Percentiles rank a stretch among this genome's conserved stretches.
phyloP scores from a whole-genome alignment of 192 early-diverging fungal species.

The Fimicolochytrium jonesii region DNA sequence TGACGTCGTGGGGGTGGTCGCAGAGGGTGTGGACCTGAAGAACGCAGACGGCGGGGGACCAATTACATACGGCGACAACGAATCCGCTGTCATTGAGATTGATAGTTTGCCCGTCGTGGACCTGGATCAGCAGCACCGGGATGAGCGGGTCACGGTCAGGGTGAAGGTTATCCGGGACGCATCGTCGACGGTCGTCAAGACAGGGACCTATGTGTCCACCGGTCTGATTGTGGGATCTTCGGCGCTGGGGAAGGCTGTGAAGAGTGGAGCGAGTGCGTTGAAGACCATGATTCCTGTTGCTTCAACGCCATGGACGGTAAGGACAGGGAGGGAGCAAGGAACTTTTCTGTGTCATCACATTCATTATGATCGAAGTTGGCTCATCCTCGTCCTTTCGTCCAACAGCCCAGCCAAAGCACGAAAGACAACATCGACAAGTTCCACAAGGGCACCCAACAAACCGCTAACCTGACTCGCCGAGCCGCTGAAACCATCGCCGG shows the following conservation, averaged over 20 bases:
- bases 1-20: slow-evolving; percentile 27
- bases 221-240: slow-evolving; percentile 17
- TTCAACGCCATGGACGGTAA: slow-evolving; percentile 9
- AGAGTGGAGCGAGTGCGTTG: not conserved
- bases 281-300: slow-evolving; percentile 20
- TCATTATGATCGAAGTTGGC: too few relatives aligned
- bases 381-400: too few relatives aligned
- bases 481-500: slow-evolving; percentile 17
- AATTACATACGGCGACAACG: not conserved
- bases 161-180: slow-evolving; percentile 7
- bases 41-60: not conserved
- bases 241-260: slow-evolving; percentile 6
- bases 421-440: slow-evolving; percentile 23
- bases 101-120: not conserved
- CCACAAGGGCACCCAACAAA: not conserved
- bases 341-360: too few relatives aligned
- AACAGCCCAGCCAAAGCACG: not conserved
- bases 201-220: slow-evolving; percentile 21
- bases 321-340: too few relatives aligned
- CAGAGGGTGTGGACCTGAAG: slow-evolving; percentile 17
- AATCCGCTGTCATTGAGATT: slow-evolving; percentile 15
- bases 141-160: not conserved
- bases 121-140: not conserved
- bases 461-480: slow-evolving; percentile 4
- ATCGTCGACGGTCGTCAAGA: slow-evolving; percentile 1